Percentiles rank a stretch among this genome's conserved stretches.
phyloP scores from a whole-genome alignment of 768 basidiomycete genomes.

The Suillus brevipes region DNA sequence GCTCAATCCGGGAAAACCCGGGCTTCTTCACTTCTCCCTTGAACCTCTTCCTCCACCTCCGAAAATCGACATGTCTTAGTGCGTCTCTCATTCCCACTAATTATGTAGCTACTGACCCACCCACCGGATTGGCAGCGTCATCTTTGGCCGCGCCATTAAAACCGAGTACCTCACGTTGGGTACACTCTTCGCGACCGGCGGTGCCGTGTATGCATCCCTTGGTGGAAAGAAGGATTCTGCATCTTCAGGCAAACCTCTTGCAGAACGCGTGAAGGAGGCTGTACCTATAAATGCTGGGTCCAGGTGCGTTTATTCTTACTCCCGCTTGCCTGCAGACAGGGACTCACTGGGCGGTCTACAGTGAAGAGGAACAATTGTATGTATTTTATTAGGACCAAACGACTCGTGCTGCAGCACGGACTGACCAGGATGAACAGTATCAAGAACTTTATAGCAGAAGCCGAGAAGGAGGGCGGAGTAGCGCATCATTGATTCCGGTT shows the following conservation, averaged over 20 bases:
- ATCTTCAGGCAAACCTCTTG: slow-evolving; percentile 43
- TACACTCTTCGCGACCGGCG: slow-evolving; percentile 59
- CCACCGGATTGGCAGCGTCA: slow-evolving; percentile 48
- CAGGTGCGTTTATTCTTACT: slow-evolving; percentile 49
- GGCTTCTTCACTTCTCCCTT: slow-evolving; percentile 21
- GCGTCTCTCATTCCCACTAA: slow-evolving; percentile 21
- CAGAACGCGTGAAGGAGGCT: slow-evolving; percentile 58
- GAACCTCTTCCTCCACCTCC: slow-evolving; percentile 9
- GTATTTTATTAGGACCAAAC: slow-evolving; percentile 30
- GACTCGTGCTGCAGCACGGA: slow-evolving; percentile 34
- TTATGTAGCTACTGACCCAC: neutral
- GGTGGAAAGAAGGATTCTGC: slow-evolving; percentile 53
- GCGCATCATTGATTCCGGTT: slow-evolving; percentile 27
- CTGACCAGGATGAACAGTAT: slow-evolving; percentile 65
- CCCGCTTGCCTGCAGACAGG: neutral
- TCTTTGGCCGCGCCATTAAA: slow-evolving; percentile 79
- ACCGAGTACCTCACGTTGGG: slow-evolving; percentile 78
- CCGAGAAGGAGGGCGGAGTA: slow-evolving; percentile 70
- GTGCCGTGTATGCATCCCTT: slow-evolving; percentile 52
- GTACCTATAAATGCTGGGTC: slow-evolving; percentile 68
- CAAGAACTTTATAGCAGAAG: slow-evolving; percentile 76
- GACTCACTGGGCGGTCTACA: slow-evolving; percentile 31
- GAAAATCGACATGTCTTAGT: slow-evolving; percentile 46
- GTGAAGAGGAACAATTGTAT: slow-evolving; percentile 87
- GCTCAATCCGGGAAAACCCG: slow-evolving; percentile 20